These are phyloP conservation scores for Stramenopiles sp. DNA, from an alignment of 352 stramenopile species.

Conservation along the genomic window DNA sequence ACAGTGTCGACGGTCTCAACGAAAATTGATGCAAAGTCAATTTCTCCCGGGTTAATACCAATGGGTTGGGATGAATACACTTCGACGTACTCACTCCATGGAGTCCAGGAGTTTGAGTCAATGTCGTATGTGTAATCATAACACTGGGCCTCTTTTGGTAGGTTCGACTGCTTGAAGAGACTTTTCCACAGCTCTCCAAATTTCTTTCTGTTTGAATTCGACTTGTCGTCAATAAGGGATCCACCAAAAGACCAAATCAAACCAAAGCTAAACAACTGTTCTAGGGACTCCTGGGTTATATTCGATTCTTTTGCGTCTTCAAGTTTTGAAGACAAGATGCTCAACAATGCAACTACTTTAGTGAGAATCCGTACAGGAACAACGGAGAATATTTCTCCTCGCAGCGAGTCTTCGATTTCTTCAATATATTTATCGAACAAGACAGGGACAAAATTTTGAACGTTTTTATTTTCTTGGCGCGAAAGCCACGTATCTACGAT, in stretches of 20 bases:
- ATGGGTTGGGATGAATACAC: slow-evolving; percentile 69
- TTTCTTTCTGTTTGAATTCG: slow-evolving; percentile 44
- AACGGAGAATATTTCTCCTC: slow-evolving; percentile 54
- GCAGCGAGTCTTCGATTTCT: slow-evolving; percentile 40
- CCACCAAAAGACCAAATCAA: slow-evolving; percentile 70
- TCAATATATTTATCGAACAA: slow-evolving; percentile 66
- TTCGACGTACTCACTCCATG: slow-evolving; percentile 73
- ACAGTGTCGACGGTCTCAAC: slow-evolving; percentile 86
- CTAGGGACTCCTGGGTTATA: slow-evolving; percentile 32
- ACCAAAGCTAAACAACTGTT: slow-evolving; percentile 63
- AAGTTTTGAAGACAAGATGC: slow-evolving; percentile 61
- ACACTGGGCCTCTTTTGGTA: slow-evolving; percentile 71
- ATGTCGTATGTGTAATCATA: slow-evolving; percentile 77
- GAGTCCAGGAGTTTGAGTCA: slow-evolving; percentile 65
- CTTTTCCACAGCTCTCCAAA: slow-evolving; percentile 27
- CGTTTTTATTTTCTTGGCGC: slow-evolving; percentile 26
- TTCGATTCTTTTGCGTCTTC: slow-evolving; percentile 53
- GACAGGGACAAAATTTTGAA: slow-evolving; percentile 31
- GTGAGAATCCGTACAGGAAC: slow-evolving; percentile 23
- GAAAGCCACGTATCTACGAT: slow-evolving; percentile 67
- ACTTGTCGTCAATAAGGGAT: slow-evolving; percentile 56
- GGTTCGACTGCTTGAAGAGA: slow-evolving; percentile 62
- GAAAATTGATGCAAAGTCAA: slow-evolving; percentile 83
- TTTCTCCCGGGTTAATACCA: slow-evolving; percentile 68
- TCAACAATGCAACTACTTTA: slow-evolving; percentile 70